A percentile compares a stretch with the other conserved stretches of the same genome.
These are phyloP conservation scores for Heterobasidion occidentale DNA, from an alignment of 1,284 basidiomycete species.

Conservation along the genomic window DNA sequence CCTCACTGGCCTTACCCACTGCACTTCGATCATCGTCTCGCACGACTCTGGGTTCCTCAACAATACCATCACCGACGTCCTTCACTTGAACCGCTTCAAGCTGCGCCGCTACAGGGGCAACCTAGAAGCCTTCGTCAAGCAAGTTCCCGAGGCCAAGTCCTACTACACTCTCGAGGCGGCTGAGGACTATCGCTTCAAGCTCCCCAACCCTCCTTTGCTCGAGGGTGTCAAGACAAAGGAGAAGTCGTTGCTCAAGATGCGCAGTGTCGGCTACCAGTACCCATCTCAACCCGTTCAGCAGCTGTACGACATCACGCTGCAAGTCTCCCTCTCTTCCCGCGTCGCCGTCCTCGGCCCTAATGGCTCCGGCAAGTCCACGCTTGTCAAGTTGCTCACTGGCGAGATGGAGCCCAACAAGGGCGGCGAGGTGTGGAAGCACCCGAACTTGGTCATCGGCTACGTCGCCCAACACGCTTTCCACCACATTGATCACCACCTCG, in stretches of 20 bases:
- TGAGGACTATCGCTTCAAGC: conserved; percentile 96
- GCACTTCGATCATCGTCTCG: conserved; percentile 97
- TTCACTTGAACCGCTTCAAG: conserved; percentile 99
- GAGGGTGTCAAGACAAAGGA: conserved; percentile 99
- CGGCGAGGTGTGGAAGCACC: conserved; percentile 98
- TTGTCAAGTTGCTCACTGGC: conserved; percentile 98
- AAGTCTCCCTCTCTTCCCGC: conserved; percentile 96
- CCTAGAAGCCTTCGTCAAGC: conserved; percentile 92
- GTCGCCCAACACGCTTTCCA: conserved; percentile 99
- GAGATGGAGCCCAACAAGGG: conserved; percentile 96
- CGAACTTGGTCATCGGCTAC: conserved; percentile 98
- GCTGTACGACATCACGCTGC: conserved; percentile 90
- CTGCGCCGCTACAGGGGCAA: conserved; percentile 96
- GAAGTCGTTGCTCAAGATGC: conserved; percentile 96
- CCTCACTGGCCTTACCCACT: conserved; percentile 80
- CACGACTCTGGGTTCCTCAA: conserved; percentile 99
- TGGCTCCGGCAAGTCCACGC: conserved; percentile 96
- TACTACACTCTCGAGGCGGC: conserved; percentile 94
- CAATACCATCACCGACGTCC: conserved; percentile 97
- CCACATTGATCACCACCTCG: conserved; percentile 96
- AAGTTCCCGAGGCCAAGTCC: conserved; percentile 95
- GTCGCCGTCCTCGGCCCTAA: conserved; percentile 96
- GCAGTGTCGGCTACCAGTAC: conserved; percentile 97
- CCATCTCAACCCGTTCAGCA: conserved; percentile 81
- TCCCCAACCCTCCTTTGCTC: conserved; percentile 91